Base-by-base conservation (phyloP, 2,329 filamentous ascomycete species). In the Albophoma yamanashiensis region DNA sequence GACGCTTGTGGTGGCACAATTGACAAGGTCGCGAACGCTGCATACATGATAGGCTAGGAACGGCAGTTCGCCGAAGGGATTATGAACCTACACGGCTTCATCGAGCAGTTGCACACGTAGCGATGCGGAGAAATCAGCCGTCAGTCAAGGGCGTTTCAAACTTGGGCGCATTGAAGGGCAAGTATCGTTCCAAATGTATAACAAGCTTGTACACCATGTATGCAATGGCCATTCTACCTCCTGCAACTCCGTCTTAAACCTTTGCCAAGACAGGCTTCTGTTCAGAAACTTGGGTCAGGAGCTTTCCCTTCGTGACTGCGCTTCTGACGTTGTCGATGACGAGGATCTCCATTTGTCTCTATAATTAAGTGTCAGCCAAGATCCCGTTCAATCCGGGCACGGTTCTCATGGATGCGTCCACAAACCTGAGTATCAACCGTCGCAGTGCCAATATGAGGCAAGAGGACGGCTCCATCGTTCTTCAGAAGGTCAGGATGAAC, bases 381-480 rank as follows among this genome's bases (percentile, higher is more conserved):
- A 15, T n/a, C 36, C 12, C 20, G 15, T 8, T 0, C 2, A 34
- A 53, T n/a, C 1, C 4, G 17, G 15, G 14, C 3, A 9, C 9
- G 36, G 36, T 53, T 36, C 11, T n/a, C 9, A 1, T 1, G 17
- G 17, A 0, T 31, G 12, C 22, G 5, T 36, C 20, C 50, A 38
- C 59, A 31, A 27, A 62, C 62, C 63, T 69, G 57, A 2, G 67
- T 70, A 56, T 89, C 86, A 12, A 78, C 72, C 0, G 84, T 88
- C 72, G 79, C 84, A 0, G 86, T 89, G 0, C 87, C 87, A 74
- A 89, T 81, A 67, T 89, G 87, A 42, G 87, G 87, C 52, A 89
- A 71, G 22, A 89, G 73, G 59, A 88, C 74, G 0, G 86, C 84
- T 63, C 82, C 78, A 5, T 79, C 79, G 64, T 87, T 88, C 58